Conservation (phyloP, 768 basidiomycete genomes). For the Rhizopogon rudus region DNA sequence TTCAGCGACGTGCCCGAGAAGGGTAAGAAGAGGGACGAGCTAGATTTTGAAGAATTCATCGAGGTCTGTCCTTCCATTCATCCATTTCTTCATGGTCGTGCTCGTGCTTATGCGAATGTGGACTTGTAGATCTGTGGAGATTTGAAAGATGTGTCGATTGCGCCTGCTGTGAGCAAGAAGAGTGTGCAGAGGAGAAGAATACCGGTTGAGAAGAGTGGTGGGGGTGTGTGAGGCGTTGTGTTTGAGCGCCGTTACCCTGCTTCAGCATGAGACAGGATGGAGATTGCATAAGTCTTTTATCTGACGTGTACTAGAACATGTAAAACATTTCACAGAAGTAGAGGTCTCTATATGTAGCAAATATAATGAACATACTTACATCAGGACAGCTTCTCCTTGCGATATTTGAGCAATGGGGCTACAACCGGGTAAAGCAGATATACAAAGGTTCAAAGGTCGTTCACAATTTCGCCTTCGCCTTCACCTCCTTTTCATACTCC, state of each 20-base stretch:
- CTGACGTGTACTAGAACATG: too few relatives aligned
- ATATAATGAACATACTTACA: too few relatives aligned
- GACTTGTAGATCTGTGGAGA: conserved; percentile 60
- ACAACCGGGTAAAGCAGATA: conserved; percentile 40
- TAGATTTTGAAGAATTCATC: conserved; percentile 84
- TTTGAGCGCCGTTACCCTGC: too few relatives aligned
- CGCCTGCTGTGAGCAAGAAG: conserved; percentile 26
- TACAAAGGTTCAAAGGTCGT: too few relatives aligned
- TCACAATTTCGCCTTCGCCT: conserved; percentile 14
- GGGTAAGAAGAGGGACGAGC: conserved; percentile 28
- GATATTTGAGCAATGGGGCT: too few relatives aligned
- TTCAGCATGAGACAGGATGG: too few relatives aligned
- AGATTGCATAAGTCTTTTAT: too few relatives aligned
- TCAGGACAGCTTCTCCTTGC: too few relatives aligned
- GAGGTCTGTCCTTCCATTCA: conserved; percentile 50
- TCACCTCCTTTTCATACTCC: conserved; percentile 33
- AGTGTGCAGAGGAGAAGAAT: conserved; percentile 40
- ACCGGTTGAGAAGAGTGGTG: conserved; percentile 35
- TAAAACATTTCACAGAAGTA: too few relatives aligned
- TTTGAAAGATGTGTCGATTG: conserved; percentile 61
- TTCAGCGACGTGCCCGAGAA: conserved; percentile 33
- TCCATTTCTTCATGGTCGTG: neutral
- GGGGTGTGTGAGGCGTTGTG: conserved; percentile 17
- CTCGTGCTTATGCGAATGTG: neutral
- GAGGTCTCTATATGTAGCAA: too few relatives aligned